Conservation (phyloP, 306 rosid genomes). For the Cicer yamashitae region DNA sequence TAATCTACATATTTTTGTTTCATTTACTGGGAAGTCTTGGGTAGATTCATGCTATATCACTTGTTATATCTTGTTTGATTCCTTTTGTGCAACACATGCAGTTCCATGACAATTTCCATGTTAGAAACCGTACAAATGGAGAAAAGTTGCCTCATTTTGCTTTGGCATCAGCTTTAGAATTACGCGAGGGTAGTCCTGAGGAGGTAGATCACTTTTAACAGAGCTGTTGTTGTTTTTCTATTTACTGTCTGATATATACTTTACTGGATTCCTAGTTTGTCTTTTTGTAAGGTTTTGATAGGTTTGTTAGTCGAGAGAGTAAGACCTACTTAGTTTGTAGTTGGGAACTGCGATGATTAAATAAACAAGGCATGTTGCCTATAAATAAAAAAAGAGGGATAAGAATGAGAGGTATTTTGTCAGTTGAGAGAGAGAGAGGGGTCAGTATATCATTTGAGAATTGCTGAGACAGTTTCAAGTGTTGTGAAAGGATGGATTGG, state of each 20-base stretch:
- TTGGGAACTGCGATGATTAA: neutral
- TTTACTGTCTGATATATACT: constrained; percentile 16
- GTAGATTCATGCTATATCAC: constrained; percentile 22
- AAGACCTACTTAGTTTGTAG: neutral
- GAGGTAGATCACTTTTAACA: constrained; percentile 66
- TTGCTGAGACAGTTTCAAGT: neutral
- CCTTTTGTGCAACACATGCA: constrained; percentile 51
- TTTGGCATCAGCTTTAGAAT: constrained; percentile 48
- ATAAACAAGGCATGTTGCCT: neutral
- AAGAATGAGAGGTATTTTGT: neutral
- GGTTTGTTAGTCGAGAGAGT: neutral
- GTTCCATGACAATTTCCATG: constrained; percentile 77
- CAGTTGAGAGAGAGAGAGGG: neutral
- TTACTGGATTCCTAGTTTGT: constrained; percentile 38
- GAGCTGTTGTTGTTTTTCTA: constrained; percentile 26
- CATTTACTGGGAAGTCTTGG: constrained; percentile 32
- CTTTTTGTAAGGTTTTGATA: constrained; percentile 19
- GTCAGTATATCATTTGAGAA: neutral
- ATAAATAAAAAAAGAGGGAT: neutral
- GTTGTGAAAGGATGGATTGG: neutral
- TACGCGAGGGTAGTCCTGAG: constrained; percentile 79
- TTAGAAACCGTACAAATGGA: constrained; percentile 53
- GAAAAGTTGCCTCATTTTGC: constrained; percentile 37
- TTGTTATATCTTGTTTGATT: constrained; percentile 45
- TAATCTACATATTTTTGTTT: constrained; percentile 35